Percentiles rank a stretch among this genome's conserved stretches.
Evolutionary conservation across 345 rosid species (phyloP).

Genomic region (Moringa oleifera): DNA sequence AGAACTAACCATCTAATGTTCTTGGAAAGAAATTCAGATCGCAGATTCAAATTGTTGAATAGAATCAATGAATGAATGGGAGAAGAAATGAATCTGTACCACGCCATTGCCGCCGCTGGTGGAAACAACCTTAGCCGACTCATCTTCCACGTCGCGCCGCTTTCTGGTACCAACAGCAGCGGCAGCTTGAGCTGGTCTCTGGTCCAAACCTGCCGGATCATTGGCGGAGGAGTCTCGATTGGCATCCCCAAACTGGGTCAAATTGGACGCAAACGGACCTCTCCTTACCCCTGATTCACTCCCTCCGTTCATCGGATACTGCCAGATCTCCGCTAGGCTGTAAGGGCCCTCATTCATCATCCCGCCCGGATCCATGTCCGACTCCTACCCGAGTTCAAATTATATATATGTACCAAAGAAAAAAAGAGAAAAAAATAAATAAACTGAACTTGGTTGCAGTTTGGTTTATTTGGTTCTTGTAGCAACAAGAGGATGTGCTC

Average conservation of each 20-base stretch:
- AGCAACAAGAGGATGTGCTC: background rate
- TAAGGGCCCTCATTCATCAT: conserved; percentile 52
- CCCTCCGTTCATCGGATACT: conserved; percentile 46
- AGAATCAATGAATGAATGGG: background rate
- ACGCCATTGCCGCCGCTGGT: conserved; percentile 39
- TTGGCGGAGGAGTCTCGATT: conserved; percentile 27
- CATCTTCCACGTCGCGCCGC: conserved; percentile 51
- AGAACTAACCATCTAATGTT: no score
- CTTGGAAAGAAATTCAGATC: conserved; percentile 2
- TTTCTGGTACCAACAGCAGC: conserved; percentile 37
- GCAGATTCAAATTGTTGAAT: conserved; percentile 6
- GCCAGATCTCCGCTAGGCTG: conserved; percentile 81
- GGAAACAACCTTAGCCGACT: conserved; percentile 37
- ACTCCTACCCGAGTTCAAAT: background rate
- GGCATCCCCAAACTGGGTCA: conserved; percentile 27
- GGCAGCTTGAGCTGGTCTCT: conserved; percentile 19
- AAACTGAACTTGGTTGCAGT: conserved; percentile 7
- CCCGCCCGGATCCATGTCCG: conserved; percentile 65
- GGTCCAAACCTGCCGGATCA: conserved; percentile 41
- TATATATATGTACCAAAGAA: background rate
- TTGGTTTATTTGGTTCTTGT: conserved; percentile 9
- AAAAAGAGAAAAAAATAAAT: background rate
- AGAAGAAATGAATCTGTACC: conserved; percentile 23
- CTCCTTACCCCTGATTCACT: conserved; percentile 26
- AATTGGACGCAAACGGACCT: conserved; percentile 28